phyloP scores from a whole-genome alignment of 2,329 filamentous ascomycete species.

The Lithohypha guttulata region DNA sequence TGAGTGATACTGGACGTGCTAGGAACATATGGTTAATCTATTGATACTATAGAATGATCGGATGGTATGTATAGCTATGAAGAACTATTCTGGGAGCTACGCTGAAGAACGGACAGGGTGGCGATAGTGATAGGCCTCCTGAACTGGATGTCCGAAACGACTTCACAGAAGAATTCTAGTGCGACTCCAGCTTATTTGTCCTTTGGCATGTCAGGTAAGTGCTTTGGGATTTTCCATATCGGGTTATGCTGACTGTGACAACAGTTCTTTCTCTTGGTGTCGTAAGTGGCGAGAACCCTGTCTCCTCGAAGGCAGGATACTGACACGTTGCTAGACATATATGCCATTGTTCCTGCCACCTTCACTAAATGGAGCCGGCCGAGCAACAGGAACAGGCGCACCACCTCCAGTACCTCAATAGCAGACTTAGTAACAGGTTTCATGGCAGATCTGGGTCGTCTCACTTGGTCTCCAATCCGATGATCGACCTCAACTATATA shows the following conservation, averaged over 20 bases:
- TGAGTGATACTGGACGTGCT: slow-evolving; percentile 31
- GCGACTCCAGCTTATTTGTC: slow-evolving; percentile 63
- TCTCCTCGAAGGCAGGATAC: slow-evolving; percentile 8
- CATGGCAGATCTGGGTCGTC: too few relatives aligned
- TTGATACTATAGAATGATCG: slow-evolving; percentile 45
- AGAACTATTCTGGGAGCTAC: not conserved
- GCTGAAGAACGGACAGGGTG: slow-evolving; percentile 27
- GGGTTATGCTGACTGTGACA: too few relatives aligned
- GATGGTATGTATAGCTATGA: slow-evolving; percentile 42
- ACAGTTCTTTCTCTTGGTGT: slow-evolving; percentile 50
- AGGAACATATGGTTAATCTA: slow-evolving; percentile 14
- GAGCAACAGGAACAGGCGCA: slow-evolving; percentile 36
- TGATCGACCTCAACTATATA: too few relatives aligned
- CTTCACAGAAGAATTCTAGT: slow-evolving; percentile 46
- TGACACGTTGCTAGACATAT: slow-evolving; percentile 40
- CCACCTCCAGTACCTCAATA: slow-evolving; percentile 34
- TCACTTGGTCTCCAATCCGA: too few relatives aligned
- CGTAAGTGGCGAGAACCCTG: slow-evolving; percentile 27
- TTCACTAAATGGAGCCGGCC: slow-evolving; percentile 26
- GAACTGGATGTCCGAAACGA: slow-evolving; percentile 38
- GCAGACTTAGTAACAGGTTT: not conserved
- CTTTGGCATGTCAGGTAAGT: slow-evolving; percentile 67
- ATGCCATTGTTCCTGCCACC: slow-evolving; percentile 56
- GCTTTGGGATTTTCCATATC: too few relatives aligned
- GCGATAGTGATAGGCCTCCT: slow-evolving; percentile 39